Conservation (phyloP, 1,139 yeast species). For the Saccharomyces hybrid region DNA sequence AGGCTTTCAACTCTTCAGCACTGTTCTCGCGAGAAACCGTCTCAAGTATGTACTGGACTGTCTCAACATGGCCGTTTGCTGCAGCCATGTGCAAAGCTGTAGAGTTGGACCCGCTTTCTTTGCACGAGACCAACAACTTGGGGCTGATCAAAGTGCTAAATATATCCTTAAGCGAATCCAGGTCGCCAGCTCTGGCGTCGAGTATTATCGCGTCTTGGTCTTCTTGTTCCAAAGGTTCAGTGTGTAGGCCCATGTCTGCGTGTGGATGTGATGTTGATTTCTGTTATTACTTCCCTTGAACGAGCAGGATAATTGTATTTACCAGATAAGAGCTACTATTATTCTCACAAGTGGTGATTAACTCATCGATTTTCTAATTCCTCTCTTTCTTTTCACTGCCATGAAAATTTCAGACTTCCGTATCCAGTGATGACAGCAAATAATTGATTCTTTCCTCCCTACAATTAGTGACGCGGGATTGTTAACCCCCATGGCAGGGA, state of each 20-base stretch:
- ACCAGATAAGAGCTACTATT: background rate
- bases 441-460: background rate
- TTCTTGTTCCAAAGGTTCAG: conserved; percentile 44
- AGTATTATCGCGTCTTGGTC: conserved; percentile 74
- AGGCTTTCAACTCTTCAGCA: conserved; percentile 38
- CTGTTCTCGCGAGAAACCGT: conserved; percentile 32
- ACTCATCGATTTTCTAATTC: background rate
- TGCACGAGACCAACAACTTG: conserved; percentile 39
- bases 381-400: background rate
- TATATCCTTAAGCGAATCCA: conserved; percentile 61
- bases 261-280: background rate
- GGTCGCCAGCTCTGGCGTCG: conserved; percentile 82
- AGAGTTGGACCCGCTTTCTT: conserved; percentile 49
- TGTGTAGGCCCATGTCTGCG: conserved; percentile 31
- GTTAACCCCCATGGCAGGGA: background rate
- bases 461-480: background rate
- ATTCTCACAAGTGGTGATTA: background rate
- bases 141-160: conserved; percentile 55
- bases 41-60: conserved; percentile 52
- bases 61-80: conserved; percentile 83
- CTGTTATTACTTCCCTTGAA: background rate
- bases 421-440: background rate
- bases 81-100: conserved; percentile 92
- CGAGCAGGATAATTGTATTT: background rate
- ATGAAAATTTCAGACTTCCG: background rate